Conservation (phyloP, 345 rosid species). For the Acer negundo region DNA sequence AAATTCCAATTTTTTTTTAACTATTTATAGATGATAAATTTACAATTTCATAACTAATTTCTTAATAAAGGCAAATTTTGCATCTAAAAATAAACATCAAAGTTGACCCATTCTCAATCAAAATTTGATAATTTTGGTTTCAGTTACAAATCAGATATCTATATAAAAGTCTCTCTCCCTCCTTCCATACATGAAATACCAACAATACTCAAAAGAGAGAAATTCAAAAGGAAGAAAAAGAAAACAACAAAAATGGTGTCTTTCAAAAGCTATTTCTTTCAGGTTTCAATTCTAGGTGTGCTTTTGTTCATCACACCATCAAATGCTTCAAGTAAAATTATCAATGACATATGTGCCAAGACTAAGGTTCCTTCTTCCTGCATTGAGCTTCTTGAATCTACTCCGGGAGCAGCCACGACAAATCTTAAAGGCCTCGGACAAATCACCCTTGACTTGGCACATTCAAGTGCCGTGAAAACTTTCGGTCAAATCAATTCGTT, state of each 20-base stretch:
- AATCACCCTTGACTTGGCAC: neutral
- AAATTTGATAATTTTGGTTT: neutral
- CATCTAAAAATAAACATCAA: neutral
- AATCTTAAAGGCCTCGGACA: slow-evolving; percentile 9
- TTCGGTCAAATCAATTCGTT: neutral
- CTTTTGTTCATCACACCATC: too few relatives aligned
- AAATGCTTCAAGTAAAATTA: neutral
- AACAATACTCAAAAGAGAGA: neutral
- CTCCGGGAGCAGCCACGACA: neutral
- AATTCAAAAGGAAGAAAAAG: neutral
- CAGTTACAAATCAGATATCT: neutral
- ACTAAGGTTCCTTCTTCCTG: slow-evolving; percentile 4
- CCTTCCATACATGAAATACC: neutral
- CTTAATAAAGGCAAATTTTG: neutral
- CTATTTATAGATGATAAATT: neutral
- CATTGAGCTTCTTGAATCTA: neutral
- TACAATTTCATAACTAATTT: neutral
- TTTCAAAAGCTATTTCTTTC: neutral
- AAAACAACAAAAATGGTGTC: neutral
- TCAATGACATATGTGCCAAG: slow-evolving; percentile 1
- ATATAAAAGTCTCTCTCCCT: neutral
- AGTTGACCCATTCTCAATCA: too few relatives aligned
- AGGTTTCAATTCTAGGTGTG: neutral
- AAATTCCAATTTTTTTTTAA: too few relatives aligned
- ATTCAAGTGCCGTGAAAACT: neutral